A percentile compares a stretch with the other conserved stretches of the same genome.
These are phyloP conservation scores for grape (Vitis vinifera) DNA, from an alignment of 164 flowering plant genomes.

Conservation along the genomic window DNA sequence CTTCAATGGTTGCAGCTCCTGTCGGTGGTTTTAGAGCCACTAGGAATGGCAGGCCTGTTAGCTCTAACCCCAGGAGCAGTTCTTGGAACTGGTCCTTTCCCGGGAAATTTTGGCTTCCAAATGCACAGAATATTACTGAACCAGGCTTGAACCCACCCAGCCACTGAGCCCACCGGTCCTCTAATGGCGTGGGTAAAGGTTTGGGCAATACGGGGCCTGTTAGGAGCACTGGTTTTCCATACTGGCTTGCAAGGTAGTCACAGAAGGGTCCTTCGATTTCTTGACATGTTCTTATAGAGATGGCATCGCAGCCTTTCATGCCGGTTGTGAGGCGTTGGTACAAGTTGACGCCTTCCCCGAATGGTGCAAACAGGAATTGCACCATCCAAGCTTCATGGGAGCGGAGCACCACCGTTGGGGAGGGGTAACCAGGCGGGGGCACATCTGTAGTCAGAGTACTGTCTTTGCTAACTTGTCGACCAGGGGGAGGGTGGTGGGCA, in stretches of 20 bases:
- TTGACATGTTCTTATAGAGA: conserved; percentile 21
- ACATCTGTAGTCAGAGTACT: too few species aligned
- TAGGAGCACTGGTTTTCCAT: conserved; percentile 25
- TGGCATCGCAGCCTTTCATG: conserved; percentile 11
- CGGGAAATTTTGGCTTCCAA: conserved; percentile 36
- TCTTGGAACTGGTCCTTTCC: conserved; percentile 27
- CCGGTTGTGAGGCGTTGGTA: conserved; percentile 18
- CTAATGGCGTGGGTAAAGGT: background rate
- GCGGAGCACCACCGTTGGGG: conserved; percentile 19
- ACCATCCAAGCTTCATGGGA: conserved; percentile 24
- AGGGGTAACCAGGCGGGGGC: conserved; percentile 14
- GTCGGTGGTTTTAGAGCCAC: conserved; percentile 8
- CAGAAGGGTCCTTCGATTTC: conserved; percentile 31
- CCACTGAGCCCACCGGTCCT: conserved; percentile 13
- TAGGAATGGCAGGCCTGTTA: conserved; percentile 32
- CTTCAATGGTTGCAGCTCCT: background rate
- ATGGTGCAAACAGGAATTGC: conserved; percentile 13
- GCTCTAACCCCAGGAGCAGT: conserved; percentile 32
- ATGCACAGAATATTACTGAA: conserved; percentile 33
- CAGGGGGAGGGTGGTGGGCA: conserved; percentile 25
- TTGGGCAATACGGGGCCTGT: conserved; percentile 17
- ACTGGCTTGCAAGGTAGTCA: conserved; percentile 19
- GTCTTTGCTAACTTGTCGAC: too few species aligned
- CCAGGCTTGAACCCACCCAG: conserved; percentile 10
- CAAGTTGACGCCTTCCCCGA: conserved; percentile 37